Evolutionary conservation across 306 rosid species (phyloP).

Genomic region (Cicer arietinum): DNA sequence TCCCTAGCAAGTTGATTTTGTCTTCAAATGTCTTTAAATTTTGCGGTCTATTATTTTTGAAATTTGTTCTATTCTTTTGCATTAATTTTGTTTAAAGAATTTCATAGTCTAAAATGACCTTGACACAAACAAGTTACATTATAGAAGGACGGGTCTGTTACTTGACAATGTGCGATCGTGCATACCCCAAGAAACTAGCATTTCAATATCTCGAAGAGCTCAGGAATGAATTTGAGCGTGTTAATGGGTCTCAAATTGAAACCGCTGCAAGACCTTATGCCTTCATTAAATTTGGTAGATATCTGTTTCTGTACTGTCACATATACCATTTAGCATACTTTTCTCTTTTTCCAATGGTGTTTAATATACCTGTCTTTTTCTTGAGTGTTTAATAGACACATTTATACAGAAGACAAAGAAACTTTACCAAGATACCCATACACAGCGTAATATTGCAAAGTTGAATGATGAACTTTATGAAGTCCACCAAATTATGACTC

Average conservation of each 20-base stretch:
- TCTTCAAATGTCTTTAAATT: constrained; percentile 1
- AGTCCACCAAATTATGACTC: constrained; percentile 99
- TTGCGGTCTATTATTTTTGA: constrained; percentile 3
- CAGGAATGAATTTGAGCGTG: constrained; percentile 95
- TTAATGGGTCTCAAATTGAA: constrained; percentile 89
- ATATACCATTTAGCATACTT: constrained; percentile 25
- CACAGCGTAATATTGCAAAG: constrained; percentile 96
- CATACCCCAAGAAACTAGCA: constrained; percentile 99
- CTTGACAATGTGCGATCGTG: constrained; percentile 98
- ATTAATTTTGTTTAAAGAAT: constrained; percentile 30
- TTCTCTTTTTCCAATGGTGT: constrained; percentile 24
- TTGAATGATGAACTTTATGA: constrained; percentile 98
- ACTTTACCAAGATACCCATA: constrained; percentile 95
- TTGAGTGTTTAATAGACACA: constrained; percentile 69
- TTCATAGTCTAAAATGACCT: constrained; percentile 51
- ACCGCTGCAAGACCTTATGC: constrained; percentile 99
- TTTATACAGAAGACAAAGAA: constrained; percentile 98
- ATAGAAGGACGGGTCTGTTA: constrained; percentile 98
- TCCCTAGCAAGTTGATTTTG: constrained; percentile 14
- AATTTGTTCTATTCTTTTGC: constrained; percentile 7
- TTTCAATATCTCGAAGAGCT: constrained; percentile 99
- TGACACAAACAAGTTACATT: constrained; percentile 77
- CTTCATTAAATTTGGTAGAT: constrained; percentile 94
- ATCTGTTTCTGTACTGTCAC: constrained; percentile 21
- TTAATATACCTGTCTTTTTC: constrained; percentile 45